A percentile compares a stretch with the other conserved stretches of the same genome.
Evolutionary conservation across 2,329 filamentous ascomycete species (phyloP).

Genomic region (Penicillium crustosum): DNA sequence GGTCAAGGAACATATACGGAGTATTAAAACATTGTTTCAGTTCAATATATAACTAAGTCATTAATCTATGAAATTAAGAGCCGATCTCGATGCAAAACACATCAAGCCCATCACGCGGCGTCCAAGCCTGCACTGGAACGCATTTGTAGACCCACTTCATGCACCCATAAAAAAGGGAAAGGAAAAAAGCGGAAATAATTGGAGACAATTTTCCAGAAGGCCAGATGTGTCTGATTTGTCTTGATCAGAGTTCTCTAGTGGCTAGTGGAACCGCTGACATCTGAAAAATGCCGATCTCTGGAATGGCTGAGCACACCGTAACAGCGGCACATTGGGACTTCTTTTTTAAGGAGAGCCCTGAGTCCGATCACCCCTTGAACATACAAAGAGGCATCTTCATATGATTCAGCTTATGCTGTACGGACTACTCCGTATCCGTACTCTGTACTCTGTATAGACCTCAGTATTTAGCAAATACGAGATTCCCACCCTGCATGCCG

Average conservation of each 20-base stretch:
- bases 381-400: background rate
- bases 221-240: conserved; percentile 9
- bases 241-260: conserved; percentile 14
- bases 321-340: background rate
- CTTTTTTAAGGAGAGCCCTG: background rate
- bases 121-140: conserved; percentile 18
- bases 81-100: conserved; percentile 17
- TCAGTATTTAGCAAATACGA: background rate
- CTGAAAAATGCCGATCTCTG: conserved; percentile 22
- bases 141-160: conserved; percentile 25
- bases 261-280: conserved; percentile 23
- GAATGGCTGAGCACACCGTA: conserved; percentile 21
- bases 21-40: too few relatives aligned
- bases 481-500: conserved; percentile 6
- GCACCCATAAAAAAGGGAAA: conserved; percentile 11
- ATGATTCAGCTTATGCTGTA: background rate
- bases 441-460: background rate
- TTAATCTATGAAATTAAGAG: background rate
- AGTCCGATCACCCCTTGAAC: conserved; percentile 4
- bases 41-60: too few relatives aligned
- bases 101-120: conserved; percentile 16
- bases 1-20: background rate
- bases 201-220: conserved; percentile 25
- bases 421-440: too few relatives aligned
- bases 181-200: conserved; percentile 15